Base-by-base conservation (phyloP, 495 filamentous ascomycete species). In the Xylaria venustula region DNA sequence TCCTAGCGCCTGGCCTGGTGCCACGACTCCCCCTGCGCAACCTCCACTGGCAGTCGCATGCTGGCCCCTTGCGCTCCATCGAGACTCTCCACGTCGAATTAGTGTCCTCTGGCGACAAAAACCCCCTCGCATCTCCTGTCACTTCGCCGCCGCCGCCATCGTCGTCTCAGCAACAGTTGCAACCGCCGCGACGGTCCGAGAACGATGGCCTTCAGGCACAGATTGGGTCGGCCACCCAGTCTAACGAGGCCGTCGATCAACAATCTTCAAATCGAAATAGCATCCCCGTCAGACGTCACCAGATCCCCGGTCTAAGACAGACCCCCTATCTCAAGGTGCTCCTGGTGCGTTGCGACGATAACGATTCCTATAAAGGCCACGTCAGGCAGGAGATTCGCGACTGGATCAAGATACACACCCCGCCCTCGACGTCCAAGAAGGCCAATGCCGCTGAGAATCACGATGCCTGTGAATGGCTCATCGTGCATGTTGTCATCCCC, bases 391-490 rank as follows among this genome's bases (percentile, higher is more conserved):
- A 87, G 61, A 77, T 98, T 36, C 83, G 91, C 45, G 94, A 97
- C 58, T 98, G 94, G 94, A 86, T 98, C 61, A 91, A 91, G 69
- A 75, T 82, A 7, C 85, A 96, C 62, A 88, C 90, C 0, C 67
- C 77, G 0, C 67, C 75, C 0, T 79, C 82, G 32, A 71, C 71
- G 19, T 71, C 72, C 1, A 79, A 79, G 54, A 74, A 76, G 53
- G 57, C 53, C 36, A 83, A 67, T 63, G 71, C 72, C 9, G 77
- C 80, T 49, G 82, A 84, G 85, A 97, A 79, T 83, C 94, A 98
- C 71, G 95, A 98, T 77, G 95, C 95, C 3, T 97, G 90, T 68
- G 95, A 98, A 69, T 98, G 93, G 93, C 80, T 98, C 17, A 92
- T 98, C 56, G 66, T 98, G 11, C 94, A 98, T 71, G 87, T 98